Evolutionary conservation across 2,329 filamentous ascomycete species (phyloP).

Genomic region (Pseudocercospora fijiensis): DNA sequence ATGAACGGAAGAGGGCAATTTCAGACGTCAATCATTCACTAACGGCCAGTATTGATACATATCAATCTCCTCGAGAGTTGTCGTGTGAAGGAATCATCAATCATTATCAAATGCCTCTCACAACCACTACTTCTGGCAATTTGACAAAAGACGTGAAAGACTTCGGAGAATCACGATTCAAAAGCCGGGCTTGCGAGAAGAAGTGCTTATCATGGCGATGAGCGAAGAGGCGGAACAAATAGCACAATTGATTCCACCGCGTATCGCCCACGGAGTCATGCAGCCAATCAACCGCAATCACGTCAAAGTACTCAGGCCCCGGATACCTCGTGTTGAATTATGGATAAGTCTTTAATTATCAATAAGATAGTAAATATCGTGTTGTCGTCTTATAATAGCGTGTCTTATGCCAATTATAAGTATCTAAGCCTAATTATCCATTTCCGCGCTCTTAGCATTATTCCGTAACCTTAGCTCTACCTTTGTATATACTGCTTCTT

Average conservation of each 20-base stretch:
- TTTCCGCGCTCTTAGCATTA: no score
- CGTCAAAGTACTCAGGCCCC: neutral
- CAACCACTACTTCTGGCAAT: neutral
- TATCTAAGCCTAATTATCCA: no score
- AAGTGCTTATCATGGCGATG: neutral
- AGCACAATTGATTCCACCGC: neutral
- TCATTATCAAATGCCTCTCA: neutral
- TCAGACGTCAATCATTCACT: neutral
- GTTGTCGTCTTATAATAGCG: no score
- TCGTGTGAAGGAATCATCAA: neutral
- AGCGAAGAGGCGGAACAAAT: neutral
- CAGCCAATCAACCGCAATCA: neutral
- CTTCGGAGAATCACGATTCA: neutral
- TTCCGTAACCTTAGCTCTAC: no score
- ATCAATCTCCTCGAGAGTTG: neutral
- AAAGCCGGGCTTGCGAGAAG: neutral
- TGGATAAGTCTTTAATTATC: no score
- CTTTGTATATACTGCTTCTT: no score
- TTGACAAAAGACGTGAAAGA: neutral
- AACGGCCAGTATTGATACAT: neutral
- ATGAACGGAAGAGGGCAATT: neutral
- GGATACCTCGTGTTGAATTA: no score
- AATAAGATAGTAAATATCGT: no score
- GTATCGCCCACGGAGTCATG: neutral
- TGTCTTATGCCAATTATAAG: no score